Evolutionary conservation across 1,284 basidiomycete species (phyloP).

Genomic region (Rhodotorula sp.): DNA sequence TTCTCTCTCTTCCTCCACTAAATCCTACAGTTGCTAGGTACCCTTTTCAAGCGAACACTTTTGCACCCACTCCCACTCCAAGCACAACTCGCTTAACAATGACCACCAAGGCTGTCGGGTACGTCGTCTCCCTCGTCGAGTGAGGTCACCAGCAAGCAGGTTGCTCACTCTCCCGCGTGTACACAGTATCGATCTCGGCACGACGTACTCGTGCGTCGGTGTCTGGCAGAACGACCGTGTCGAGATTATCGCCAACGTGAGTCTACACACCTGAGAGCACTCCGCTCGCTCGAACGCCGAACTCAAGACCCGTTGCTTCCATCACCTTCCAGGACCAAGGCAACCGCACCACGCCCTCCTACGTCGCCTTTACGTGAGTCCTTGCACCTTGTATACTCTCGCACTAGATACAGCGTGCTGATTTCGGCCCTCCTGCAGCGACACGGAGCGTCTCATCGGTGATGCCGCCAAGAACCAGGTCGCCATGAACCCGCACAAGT

Average conservation of each 20-base stretch:
- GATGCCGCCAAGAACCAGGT: slow-evolving; percentile 75
- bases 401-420: neutral
- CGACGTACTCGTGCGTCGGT: slow-evolving; percentile 71
- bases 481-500: slow-evolving; percentile 63
- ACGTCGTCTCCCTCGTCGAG: neutral
- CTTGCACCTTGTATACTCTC: neutral
- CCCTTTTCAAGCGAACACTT: neutral
- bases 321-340: slow-evolving; percentile 72
- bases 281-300: neutral
- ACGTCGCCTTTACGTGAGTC: slow-evolving; percentile 74
- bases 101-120: slow-evolving; percentile 13
- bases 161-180: neutral
- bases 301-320: neutral
- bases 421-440: slow-evolving; percentile 49
- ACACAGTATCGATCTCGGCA: slow-evolving; percentile 52
- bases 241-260: slow-evolving; percentile 91
- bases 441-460: slow-evolving; percentile 89
- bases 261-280: slow-evolving; percentile 6
- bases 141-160: neutral
- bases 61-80: neutral
- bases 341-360: slow-evolving; percentile 93
- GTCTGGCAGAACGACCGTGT: slow-evolving; percentile 99
- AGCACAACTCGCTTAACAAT: neutral
- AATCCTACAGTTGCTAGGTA: too few relatives aligned
- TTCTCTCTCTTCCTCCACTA: too few relatives aligned